phyloP scores from a whole-genome alignment of 306 rosid species.

The Fagus crenata region DNA sequence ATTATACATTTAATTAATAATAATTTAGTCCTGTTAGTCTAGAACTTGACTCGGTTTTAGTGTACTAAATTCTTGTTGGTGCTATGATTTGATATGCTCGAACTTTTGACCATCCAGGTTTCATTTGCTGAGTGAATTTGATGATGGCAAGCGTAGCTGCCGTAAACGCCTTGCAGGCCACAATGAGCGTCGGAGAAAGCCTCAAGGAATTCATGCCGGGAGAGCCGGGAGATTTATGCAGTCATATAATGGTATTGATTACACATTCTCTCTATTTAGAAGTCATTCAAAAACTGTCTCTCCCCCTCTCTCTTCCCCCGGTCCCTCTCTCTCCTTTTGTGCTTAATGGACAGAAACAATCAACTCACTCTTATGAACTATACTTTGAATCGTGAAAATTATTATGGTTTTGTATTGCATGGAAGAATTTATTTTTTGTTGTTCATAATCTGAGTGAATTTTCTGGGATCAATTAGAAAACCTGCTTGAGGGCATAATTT shows the following conservation, averaged over 20 bases:
- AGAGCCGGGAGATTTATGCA: constrained; percentile 63
- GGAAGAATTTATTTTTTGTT: not conserved
- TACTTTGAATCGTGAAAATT: constrained; percentile 17
- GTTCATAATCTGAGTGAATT: not conserved
- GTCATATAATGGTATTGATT: constrained; percentile 60
- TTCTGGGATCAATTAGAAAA: not conserved
- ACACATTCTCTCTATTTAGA: constrained; percentile 11
- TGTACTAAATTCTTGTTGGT: constrained; percentile 28
- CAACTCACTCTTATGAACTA: constrained; percentile 7
- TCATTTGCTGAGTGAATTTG: constrained; percentile 88
- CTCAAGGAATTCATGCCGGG: constrained; percentile 59
- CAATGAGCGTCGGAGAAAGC: constrained; percentile 86
- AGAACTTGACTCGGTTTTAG: not conserved
- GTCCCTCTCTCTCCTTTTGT: not conserved
- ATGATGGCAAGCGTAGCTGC: constrained; percentile 94
- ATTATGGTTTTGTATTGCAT: not conserved
- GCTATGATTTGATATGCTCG: constrained; percentile 32
- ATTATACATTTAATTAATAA: not conserved
- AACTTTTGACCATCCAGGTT: constrained; percentile 57
- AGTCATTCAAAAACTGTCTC: not conserved
- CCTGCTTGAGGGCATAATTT: too few relatives aligned
- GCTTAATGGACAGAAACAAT: not conserved
- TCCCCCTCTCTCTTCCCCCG: not conserved
- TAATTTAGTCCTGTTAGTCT: not conserved
- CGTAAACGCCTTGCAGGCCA: constrained; percentile 94